Base-by-base conservation (phyloP, 352 stramenopile genomes). In the Phytophthora citrophthora region DNA sequence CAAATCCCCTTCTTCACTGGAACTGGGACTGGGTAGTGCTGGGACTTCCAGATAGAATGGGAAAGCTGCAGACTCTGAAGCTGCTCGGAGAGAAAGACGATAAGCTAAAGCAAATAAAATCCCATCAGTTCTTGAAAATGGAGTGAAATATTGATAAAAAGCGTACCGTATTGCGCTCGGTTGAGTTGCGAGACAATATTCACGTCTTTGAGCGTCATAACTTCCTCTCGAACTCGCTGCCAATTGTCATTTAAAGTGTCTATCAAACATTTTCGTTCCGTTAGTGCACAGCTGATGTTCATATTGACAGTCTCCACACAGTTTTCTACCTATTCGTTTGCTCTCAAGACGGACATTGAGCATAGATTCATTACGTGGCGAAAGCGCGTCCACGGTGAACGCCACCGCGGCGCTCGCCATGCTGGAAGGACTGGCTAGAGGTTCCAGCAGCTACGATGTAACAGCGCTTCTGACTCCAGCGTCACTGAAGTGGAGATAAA, bases 401-500 rank as follows among this genome's bases (percentile, higher is more conserved):
- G 64, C 41, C 10, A 71, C 44, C 9, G 66, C 65, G 44, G 52
- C 45, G 39, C 66, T 64, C 24, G 62, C 50, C 70, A 79, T 79
- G 15, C 12, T 49, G 12, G 3, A 46, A 53, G 45, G 43, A 47
- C 41, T 61, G 53, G 53, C 40, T 54, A 36, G 44, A 20, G 47
- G n/a, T 52, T 49, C 41, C 20, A 31, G 27, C 27, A 9, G 11
- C 26, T 31, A 46, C 52, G 46, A 69, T 41, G 64, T 60, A 60
- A 59, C 64, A 50, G 44, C 49, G 40, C 18, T 63, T 45, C 63
- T 38, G 54, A 26, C 61, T 64, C 31, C 18, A 60, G n/a, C 3
- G 20, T 18, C 50, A 65, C 32, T 51, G 15, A 59, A 64, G 31
- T 11, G n/a, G 39, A 32, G 9, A 40, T 11, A 15, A 20, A 41